Base-by-base conservation (phyloP, 1,284 basidiomycete genomes). In the Puccinia polysora region DNA sequence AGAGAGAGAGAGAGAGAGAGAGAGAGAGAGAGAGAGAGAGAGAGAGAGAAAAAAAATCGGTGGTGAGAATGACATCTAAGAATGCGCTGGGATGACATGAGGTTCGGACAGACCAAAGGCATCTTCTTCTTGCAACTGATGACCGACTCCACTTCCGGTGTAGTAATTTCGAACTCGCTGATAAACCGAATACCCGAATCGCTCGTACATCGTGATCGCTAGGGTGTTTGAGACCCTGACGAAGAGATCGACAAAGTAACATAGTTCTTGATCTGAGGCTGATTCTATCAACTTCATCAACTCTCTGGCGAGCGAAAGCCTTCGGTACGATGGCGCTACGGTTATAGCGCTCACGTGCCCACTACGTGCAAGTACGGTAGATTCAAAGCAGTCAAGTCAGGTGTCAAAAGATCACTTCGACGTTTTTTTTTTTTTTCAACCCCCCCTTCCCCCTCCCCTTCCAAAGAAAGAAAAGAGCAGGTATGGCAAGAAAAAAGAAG, bases 101-200 rank as follows among this genome's bases (percentile, higher is more conserved):
- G n/a, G n/a, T n/a, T n/a, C n/a, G n/a, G n/a, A 71, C 68, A n/a
- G 23, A 71, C 68, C 68, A 45, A 62, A 71, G 6, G 68, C 68
- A 50, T 71, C 68, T 63, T 71, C 68, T 14, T 62, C 63, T 30
- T 52, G 25, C 20, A 65, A 55, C 40, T 38, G 38, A 20, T 71
- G 34, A 32, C 49, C 49, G 18, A 43, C 15, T 28, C 40, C 67
- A 62, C 58, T 47, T 5, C 59, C 58, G 20, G 58, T 36, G 63
- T 71, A 71, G 55, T 71, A 71, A 18, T 34, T 53, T n/a, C 52
- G n/a, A 12, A 71, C 52, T 32, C 58, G 58, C 45, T 59, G 55
- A 63, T 71, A 71, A 20, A 71, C 68, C 23, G 58, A 62, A 55
- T 71, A 71, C 1, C 68, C 68, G 12, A 71, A 71, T n/a, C 43